Evolutionary conservation across 345 rosid genomes (phyloP).

Genomic region (Rhodamnia rubescens): DNA sequence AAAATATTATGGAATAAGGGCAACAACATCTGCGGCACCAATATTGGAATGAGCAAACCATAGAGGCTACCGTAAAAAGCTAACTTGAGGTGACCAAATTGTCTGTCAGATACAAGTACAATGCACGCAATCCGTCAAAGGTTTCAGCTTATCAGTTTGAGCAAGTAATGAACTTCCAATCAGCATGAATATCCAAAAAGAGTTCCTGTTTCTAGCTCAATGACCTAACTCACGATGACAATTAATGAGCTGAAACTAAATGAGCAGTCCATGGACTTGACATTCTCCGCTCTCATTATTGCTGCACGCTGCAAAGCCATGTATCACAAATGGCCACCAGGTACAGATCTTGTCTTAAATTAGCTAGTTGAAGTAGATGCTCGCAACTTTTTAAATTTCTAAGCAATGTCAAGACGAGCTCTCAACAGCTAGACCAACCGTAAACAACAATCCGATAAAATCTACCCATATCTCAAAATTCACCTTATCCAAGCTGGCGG

Average conservation of each 20-base stretch:
- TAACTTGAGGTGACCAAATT: background rate
- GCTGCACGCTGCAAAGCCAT: background rate
- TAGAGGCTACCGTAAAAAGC: background rate
- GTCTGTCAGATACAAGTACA: background rate
- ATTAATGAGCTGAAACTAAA: background rate
- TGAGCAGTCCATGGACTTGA: background rate
- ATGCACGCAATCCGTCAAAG: background rate
- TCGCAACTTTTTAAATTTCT: background rate
- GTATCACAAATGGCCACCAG: background rate
- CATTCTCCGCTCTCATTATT: background rate
- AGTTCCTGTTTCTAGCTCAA: background rate
- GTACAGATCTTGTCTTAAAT: background rate
- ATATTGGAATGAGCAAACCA: background rate
- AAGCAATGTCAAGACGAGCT: background rate
- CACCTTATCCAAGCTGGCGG: slow-evolving; percentile 86
- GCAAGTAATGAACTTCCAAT: background rate
- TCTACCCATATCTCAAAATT: background rate
- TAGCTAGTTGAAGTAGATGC: background rate
- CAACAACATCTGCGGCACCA: background rate
- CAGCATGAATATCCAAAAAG: background rate
- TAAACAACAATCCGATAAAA: background rate
- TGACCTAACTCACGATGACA: background rate
- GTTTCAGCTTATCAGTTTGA: background rate
- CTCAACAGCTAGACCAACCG: background rate
- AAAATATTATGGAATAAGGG: background rate